These are phyloP conservation scores for Sporothrix brasiliensis DNA, from an alignment of 2,329 filamentous ascomycete genomes.

Conservation along the genomic window DNA sequence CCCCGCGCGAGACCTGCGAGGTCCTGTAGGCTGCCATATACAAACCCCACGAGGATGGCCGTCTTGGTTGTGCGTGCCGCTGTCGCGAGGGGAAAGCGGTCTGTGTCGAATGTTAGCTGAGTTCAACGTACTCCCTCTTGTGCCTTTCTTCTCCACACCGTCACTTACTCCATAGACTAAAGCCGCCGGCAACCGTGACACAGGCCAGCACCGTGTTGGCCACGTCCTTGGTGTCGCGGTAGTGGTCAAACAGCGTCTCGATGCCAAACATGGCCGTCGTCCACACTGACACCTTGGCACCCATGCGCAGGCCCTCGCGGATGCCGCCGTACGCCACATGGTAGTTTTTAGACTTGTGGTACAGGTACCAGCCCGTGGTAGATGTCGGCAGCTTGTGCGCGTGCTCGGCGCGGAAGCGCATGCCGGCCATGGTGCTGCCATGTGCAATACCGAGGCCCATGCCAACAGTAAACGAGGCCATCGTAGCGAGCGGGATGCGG, in stretches of 20 bases:
- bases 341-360: constrained; percentile 98
- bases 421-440: constrained; percentile 71
- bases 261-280: constrained; percentile 75
- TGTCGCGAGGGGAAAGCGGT: constrained; percentile 76
- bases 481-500: constrained; percentile 67
- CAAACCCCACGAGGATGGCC: constrained; percentile 76
- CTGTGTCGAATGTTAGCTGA: constrained; percentile 47
- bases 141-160: background rate
- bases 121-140: background rate
- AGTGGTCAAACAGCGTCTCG: constrained; percentile 82
- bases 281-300: constrained; percentile 69
- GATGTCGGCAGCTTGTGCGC: constrained; percentile 86
- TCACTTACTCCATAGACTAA: constrained; percentile 79
- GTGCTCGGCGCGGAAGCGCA: constrained; percentile 93
- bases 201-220: constrained; percentile 81
- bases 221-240: constrained; percentile 70
- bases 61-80: constrained; percentile 77
- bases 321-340: constrained; percentile 76
- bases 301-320: constrained; percentile 77
- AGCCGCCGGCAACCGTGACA: constrained; percentile 79
- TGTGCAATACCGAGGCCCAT: constrained; percentile 70
- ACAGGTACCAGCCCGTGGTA: constrained; percentile 92
- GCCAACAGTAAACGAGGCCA: constrained; percentile 68
- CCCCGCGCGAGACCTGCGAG: constrained; percentile 68
- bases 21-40: constrained; percentile 82